Conservation (phyloP, 2,329 filamentous ascomycete genomes). For the Neurospora sp. region DNA sequence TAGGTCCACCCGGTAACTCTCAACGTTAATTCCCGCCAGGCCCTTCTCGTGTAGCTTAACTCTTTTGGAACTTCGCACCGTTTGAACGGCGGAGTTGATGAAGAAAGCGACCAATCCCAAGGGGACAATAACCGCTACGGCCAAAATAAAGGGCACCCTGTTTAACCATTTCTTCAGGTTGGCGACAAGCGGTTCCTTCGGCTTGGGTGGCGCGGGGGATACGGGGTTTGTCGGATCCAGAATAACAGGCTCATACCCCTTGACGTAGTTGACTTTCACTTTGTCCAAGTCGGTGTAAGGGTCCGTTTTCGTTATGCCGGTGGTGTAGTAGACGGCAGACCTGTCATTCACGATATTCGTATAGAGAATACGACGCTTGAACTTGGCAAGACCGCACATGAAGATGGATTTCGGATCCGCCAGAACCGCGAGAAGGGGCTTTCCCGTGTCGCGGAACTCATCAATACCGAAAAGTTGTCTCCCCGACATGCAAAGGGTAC, state of each 20-base stretch:
- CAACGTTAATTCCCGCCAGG: constrained; percentile 54
- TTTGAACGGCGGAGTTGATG: constrained; percentile 68
- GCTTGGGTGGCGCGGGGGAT: neutral
- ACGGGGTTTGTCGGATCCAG: constrained; percentile 59
- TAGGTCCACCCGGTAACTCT: constrained; percentile 60
- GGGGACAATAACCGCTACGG: constrained; percentile 62
- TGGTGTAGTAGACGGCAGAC: constrained; percentile 75
- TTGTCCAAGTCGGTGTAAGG: constrained; percentile 62
- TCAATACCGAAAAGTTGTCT: constrained; percentile 83
- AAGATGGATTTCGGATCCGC: constrained; percentile 82
- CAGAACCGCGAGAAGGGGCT: constrained; percentile 69
- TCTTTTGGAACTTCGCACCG: constrained; percentile 60
- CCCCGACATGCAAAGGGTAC: constrained; percentile 73
- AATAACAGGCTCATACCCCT: constrained; percentile 66
- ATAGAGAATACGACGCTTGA: constrained; percentile 71
- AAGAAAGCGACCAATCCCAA: constrained; percentile 64
- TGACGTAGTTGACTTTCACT: constrained; percentile 62
- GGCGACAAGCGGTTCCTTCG: constrained; percentile 5
- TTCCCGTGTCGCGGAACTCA: constrained; percentile 71
- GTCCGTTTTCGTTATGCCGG: constrained; percentile 65
- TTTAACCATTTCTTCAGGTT: constrained; percentile 29
- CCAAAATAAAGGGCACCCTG: constrained; percentile 52
- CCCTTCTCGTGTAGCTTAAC: constrained; percentile 69
- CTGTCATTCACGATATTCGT: constrained; percentile 81
- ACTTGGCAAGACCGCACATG: constrained; percentile 65